Base-by-base conservation (phyloP, 2,329 filamentous ascomycete genomes). In the Colletotrichum limetticola region DNA sequence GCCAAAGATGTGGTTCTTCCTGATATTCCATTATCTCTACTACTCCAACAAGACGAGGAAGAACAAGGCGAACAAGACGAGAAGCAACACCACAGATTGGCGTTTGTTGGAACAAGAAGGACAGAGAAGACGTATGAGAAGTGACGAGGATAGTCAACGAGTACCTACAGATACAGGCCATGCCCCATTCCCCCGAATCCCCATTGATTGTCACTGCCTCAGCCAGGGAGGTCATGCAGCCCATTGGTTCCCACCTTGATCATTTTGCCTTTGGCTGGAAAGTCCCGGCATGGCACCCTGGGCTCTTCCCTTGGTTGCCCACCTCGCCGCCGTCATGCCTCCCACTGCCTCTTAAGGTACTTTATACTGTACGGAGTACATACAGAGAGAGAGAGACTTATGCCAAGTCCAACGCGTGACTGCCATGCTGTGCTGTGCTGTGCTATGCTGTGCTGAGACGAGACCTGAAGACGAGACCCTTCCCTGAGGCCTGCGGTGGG, bases 131-230 rank as follows among this genome's bases (percentile, higher is more conserved):
- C 32, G 32, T 35, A 35, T 35, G 32, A 49, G 3, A n/a, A 49
- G 19, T 49, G 42, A 22, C 42, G 42, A 49, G 42, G 16, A 49
- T 49, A 19, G 8, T 11, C 42, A 19, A n/a, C 35, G 5, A 42
- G 57, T 32, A 30, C 30, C 30, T 55, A 26, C 22, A 11, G 52
- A 26, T 28, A 56, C 22, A 24, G 28, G 35, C 65, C 52, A 67
- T 11, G 49, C 16, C 28, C 30, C n/a, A 22, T 24, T 42, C 58
- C 37, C 19, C n/a, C 37, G 37, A 42, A 42, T 26, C 58, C 37
- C 65, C 65, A 53, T 68, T 72, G 69, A 68, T 72, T 72, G 69
- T 68, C 65, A 68, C 69, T 72, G 69, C 65, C 65, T 55, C 65
- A 59, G 37, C 26, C 37, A 58, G 42, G 55, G 53, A 35, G 42